These are phyloP conservation scores for Lipomyces yamadae DNA, from an alignment of 805 yeast species.

Conservation along the genomic window DNA sequence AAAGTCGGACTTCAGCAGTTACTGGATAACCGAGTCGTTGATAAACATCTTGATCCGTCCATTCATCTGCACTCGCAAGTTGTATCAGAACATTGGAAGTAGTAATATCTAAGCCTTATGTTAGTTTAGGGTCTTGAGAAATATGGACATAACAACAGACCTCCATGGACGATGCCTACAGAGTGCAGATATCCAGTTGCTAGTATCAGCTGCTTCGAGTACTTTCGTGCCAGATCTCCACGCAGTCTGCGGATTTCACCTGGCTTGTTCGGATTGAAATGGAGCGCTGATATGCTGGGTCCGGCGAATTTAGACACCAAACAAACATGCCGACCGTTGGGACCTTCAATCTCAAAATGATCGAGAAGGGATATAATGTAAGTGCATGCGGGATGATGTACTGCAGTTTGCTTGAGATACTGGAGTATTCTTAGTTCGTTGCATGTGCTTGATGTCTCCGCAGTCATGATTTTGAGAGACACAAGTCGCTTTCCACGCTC, in stretches of 20 bases:
- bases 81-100: conserved; percentile 5
- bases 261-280: neutral
- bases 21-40: conserved; percentile 1
- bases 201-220: conserved; percentile 1
- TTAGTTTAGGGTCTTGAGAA: conserved; percentile 46
- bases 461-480: conserved; percentile 2
- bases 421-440: conserved; percentile 1
- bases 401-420: conserved; percentile 2
- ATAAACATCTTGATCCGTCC: conserved; percentile 3
- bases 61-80: conserved; percentile 2
- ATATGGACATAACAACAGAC: conserved; percentile 39
- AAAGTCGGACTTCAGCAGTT: conserved; percentile 50
- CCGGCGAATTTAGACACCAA: neutral
- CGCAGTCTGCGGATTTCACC: conserved; percentile 4
- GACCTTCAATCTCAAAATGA: conserved; percentile 3
- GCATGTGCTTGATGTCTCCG: neutral
- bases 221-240: conserved; percentile 1
- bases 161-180: conserved; percentile 1
- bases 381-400: neutral
- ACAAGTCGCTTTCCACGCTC: neutral
- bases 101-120: conserved; percentile 21
- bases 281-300: neutral
- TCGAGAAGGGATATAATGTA: conserved; percentile 2
- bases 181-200: neutral
- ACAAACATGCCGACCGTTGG: neutral